Base-by-base conservation (phyloP, 2,329 filamentous ascomycete genomes). In the Penicillium janthinellum region DNA sequence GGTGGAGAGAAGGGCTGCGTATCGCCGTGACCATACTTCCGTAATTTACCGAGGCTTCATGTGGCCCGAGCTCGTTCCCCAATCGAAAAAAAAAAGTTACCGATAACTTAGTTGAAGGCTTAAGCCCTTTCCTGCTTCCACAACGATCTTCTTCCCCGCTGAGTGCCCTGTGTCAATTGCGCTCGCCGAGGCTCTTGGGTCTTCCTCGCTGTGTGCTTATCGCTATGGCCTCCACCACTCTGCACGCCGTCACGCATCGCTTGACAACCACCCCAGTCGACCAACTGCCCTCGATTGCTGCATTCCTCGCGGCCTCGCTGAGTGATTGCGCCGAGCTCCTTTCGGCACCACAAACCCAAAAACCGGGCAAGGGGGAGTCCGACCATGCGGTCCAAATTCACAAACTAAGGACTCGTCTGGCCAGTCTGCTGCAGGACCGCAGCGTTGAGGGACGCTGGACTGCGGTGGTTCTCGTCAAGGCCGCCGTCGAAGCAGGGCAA, bases 361-460 rank as follows among this genome's bases (percentile, higher is more conserved):
- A 84, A 60, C 84, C 85, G 57, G 78, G 80, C 62, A 89, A 88
- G 67, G 82, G 86, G 58, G 85, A 83, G 6, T 84, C 88, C 0
- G 91, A 94, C 60, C 81, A 82, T 45, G 78, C 87, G 0, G 80
- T 89, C n/a, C 83, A 92, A 20, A 83, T 95, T 1, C 91, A 96
- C 76, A 94, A 90, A 73, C 82, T 96, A 69, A 91, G 90, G 72
- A 91, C 90, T 4, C 87, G 91, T 55, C 81, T 96, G 60, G 88
- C 87, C 1, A 88, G 90, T 12, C 81, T 97, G 14, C 79, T 97
- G 37, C 90, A 91, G 71, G 92, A 94, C 57, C 88, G 88, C 59
- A 91, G 80, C 50, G 73, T 86, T 2, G 86, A 92, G 67, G 91
- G 89, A 45, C 86, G 91, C 69, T 96, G 94, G 79, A 84, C 88